Conservation (phyloP, 176 grass and related monocot species). For the Alopecurus myosuroides region DNA sequence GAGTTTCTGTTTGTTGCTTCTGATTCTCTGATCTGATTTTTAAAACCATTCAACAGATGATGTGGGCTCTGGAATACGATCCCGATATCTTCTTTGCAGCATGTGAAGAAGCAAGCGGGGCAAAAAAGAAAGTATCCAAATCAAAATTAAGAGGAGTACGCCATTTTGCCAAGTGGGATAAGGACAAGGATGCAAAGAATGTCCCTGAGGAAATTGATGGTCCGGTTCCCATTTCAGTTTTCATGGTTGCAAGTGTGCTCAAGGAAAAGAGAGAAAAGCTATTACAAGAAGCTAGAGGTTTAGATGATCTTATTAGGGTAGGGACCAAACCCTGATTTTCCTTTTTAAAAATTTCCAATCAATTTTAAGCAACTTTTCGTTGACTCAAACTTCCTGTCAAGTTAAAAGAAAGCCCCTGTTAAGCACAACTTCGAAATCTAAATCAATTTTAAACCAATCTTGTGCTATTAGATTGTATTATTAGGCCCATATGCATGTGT, state of each 20-base stretch:
- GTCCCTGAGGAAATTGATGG: slow-evolving; percentile 51
- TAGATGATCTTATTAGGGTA: slow-evolving; percentile 98
- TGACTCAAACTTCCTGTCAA: background rate
- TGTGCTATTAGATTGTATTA: background rate
- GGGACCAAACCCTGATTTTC: background rate
- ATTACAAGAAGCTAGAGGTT: slow-evolving; percentile 79
- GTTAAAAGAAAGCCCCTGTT: background rate
- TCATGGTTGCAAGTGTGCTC: slow-evolving; percentile 97
- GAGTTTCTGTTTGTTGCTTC: background rate
- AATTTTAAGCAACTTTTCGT: background rate
- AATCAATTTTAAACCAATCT: background rate
- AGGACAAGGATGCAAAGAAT: slow-evolving; percentile 61
- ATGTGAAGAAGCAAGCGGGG: slow-evolving; percentile 72
- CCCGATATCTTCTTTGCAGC: slow-evolving; percentile 77
- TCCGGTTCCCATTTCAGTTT: slow-evolving; percentile 95
- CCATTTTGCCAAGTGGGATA: slow-evolving; percentile 89
- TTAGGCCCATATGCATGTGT: background rate
- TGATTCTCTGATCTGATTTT: slow-evolving; percentile 17
- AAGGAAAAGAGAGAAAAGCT: slow-evolving; percentile 95
- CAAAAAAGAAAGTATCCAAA: slow-evolving; percentile 70
- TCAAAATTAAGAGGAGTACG: slow-evolving; percentile 71
- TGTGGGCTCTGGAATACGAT: slow-evolving; percentile 98
- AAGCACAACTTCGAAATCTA: background rate
- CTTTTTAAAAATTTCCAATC: background rate
- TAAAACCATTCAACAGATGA: slow-evolving; percentile 68